A percentile compares a stretch with the other conserved stretches of the same genome.
Evolutionary conservation across 345 rosid species (phyloP).

Genomic region (Populus nigra): DNA sequence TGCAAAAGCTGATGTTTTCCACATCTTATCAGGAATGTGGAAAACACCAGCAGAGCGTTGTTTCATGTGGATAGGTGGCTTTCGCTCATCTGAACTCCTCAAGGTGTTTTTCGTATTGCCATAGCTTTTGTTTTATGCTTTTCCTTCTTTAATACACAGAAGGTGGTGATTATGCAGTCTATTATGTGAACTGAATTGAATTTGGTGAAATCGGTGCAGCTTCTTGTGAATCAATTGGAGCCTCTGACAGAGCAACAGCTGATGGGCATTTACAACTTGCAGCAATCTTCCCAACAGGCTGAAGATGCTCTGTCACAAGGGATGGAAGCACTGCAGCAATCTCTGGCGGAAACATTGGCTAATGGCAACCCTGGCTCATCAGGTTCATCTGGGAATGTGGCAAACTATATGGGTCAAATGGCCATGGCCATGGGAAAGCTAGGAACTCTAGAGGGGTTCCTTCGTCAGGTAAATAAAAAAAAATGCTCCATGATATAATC

Average conservation of each 20-base stretch:
- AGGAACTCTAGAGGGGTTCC: constrained; percentile 83
- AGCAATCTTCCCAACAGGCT: constrained; percentile 87
- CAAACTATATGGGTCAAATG: constrained; percentile 99
- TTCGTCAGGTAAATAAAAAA: constrained; percentile 52
- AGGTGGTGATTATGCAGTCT: not conserved
- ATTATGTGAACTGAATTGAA: not conserved
- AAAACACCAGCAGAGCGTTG: constrained; percentile 95
- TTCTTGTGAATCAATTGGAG: constrained; percentile 79
- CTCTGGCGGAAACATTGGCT: constrained; percentile 80
- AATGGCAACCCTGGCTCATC: constrained; percentile 64
- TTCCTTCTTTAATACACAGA: not conserved
- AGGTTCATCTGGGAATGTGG: constrained; percentile 73
- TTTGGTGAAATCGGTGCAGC: constrained; percentile 44
- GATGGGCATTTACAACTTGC: constrained; percentile 61
- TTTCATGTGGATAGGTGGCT: constrained; percentile 95
- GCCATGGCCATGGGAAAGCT: constrained; percentile 99
- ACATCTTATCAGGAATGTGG: constrained; percentile 95
- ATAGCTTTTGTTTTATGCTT: not conserved
- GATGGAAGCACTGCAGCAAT: constrained; percentile 43
- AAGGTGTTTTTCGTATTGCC: constrained; percentile 44
- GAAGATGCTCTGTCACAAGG: constrained; percentile 95
- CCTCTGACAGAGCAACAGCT: constrained; percentile 87
- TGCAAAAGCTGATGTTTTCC: constrained; percentile 91
- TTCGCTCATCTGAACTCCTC: constrained; percentile 88
- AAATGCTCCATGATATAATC: not conserved